Evolutionary conservation across 495 filamentous ascomycete species (phyloP).

Genomic region (Corynascus novoguineensis): DNA sequence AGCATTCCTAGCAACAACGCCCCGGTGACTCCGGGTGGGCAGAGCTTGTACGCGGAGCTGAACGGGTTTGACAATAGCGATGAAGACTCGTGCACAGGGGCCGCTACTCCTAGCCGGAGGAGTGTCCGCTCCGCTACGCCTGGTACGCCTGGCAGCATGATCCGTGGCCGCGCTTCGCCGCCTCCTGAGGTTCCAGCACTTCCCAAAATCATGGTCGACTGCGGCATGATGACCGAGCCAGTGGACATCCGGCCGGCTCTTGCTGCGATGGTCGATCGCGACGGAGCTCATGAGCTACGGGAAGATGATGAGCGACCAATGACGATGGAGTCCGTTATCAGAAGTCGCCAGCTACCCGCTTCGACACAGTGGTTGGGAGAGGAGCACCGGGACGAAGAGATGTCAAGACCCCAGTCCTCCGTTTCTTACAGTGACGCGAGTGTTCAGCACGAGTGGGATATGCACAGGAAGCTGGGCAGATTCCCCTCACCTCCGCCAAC

Average conservation of each 20-base stretch:
- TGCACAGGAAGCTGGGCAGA: slow-evolving; percentile 41
- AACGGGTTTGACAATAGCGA: slow-evolving; percentile 65
- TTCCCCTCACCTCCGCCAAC: slow-evolving; percentile 39
- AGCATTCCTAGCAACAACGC: slow-evolving; percentile 48
- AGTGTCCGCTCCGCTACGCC: slow-evolving; percentile 35
- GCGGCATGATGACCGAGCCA: slow-evolving; percentile 83
- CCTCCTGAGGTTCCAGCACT: slow-evolving; percentile 51
- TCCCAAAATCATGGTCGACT: slow-evolving; percentile 65
- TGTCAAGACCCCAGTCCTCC: slow-evolving; percentile 23
- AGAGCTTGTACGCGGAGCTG: slow-evolving; percentile 88
- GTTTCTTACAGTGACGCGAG: slow-evolving; percentile 39
- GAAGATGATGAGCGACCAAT: slow-evolving; percentile 25
- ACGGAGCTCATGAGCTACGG: not conserved
- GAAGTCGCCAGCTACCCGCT: slow-evolving; percentile 19
- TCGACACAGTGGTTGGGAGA: slow-evolving; percentile 31
- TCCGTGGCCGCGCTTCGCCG: slow-evolving; percentile 39
- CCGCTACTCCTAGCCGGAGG: slow-evolving; percentile 41
- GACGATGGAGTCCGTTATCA: slow-evolving; percentile 37
- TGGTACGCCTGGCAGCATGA: slow-evolving; percentile 34
- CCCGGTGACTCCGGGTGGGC: slow-evolving; percentile 46
- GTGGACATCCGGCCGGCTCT: slow-evolving; percentile 29
- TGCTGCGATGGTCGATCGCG: not conserved
- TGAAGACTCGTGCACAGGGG: slow-evolving; percentile 49
- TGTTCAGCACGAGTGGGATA: slow-evolving; percentile 37
- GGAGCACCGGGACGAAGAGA: slow-evolving; percentile 20